Conservation (phyloP, 768 basidiomycete species). For the Ramaria rubella region DNA sequence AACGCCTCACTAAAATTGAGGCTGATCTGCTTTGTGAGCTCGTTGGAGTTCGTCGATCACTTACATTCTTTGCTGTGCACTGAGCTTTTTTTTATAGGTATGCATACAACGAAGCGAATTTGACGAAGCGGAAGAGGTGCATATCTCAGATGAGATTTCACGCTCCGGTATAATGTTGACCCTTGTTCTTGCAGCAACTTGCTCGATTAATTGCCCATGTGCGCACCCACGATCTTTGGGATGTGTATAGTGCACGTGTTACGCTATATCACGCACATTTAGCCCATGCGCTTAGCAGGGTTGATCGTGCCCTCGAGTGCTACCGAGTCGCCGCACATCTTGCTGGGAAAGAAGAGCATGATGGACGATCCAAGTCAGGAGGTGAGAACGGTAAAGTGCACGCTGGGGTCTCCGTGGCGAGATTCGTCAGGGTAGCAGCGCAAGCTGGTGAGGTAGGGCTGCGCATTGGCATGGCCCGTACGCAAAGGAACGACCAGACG, state of each 20-base stretch:
- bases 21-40: slow-evolving; percentile 70
- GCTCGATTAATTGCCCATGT: slow-evolving; percentile 52
- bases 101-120: slow-evolving; percentile 66
- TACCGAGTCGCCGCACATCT: slow-evolving; percentile 58
- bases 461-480: slow-evolving; percentile 37
- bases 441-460: slow-evolving; percentile 47
- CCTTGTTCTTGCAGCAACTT: slow-evolving; percentile 29
- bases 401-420: slow-evolving; percentile 5
- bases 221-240: slow-evolving; percentile 52
- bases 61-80: neutral
- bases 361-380: neutral
- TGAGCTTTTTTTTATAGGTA: slow-evolving; percentile 34
- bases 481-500: slow-evolving; percentile 11
- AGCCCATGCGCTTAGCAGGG: slow-evolving; percentile 56
- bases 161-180: neutral
- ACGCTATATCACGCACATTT: slow-evolving; percentile 67
- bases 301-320: slow-evolving; percentile 48
- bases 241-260: slow-evolving; percentile 51
- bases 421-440: slow-evolving; percentile 43
- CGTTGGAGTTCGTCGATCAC: slow-evolving; percentile 41
- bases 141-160: neutral
- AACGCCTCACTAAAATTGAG: slow-evolving; percentile 51
- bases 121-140: slow-evolving; percentile 46
- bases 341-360: slow-evolving; percentile 23
- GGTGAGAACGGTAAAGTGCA: neutral